phyloP scores from a whole-genome alignment of 1,139 yeast genomes.

The Saccharomyces uvarum region DNA sequence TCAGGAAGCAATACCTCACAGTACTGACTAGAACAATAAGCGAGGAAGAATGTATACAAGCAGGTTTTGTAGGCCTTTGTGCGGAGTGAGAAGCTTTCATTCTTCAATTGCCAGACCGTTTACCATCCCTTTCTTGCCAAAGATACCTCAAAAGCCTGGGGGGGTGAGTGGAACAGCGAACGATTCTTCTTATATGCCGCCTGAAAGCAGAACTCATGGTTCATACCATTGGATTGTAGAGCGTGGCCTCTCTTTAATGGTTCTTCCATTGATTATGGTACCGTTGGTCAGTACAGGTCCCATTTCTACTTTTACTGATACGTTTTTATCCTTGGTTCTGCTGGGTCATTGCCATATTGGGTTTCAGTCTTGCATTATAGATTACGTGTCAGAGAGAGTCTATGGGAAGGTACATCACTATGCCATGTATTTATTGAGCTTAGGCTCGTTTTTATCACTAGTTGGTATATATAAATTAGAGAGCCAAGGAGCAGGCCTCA shows the following conservation, averaged over 20 bases:
- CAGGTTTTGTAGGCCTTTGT: not conserved
- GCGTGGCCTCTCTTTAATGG: conserved; percentile 45
- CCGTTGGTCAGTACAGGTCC: conserved; percentile 51
- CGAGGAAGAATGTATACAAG: not conserved
- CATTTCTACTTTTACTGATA: conserved; percentile 46
- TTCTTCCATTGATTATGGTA: conserved; percentile 52
- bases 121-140: conserved; percentile 36
- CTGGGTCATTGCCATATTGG: conserved; percentile 61
- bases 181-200: conserved; percentile 58
- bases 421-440: conserved; percentile 49
- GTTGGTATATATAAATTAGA: conserved; percentile 61
- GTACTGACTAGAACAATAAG: not conserved
- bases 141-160: conserved; percentile 68
- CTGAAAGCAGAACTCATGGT: conserved; percentile 47
- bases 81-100: not conserved
- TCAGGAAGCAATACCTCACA: not conserved
- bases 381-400: conserved; percentile 58
- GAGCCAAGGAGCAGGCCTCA: conserved; percentile 54
- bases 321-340: conserved; percentile 45
- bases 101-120: conserved; percentile 11
- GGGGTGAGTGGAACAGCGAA: conserved; percentile 63
- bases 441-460: conserved; percentile 54
- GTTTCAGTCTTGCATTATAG: conserved; percentile 40
- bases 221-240: conserved; percentile 68
- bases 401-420: conserved; percentile 54